Conservation (phyloP, 768 basidiomycete genomes). For the Rhodocollybia butyracea region DNA sequence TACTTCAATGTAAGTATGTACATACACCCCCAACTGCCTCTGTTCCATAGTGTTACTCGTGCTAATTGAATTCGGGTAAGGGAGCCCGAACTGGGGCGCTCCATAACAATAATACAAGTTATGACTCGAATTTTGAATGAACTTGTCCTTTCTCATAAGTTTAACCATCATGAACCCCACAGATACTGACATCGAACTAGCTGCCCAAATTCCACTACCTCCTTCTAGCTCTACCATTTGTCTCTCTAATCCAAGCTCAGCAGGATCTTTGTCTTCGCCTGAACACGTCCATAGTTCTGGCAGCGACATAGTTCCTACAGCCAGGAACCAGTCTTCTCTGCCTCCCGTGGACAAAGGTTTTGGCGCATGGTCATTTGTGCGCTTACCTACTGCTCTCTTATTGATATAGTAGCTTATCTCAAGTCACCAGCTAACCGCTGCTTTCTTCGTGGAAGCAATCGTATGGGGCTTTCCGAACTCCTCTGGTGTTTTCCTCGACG, state of each 20-base stretch:
- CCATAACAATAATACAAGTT: neutral
- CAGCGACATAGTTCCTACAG: neutral
- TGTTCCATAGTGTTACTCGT: too few species aligned
- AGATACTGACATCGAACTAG: neutral
- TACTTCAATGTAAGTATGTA: too few species aligned
- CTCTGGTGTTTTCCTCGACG: conserved; percentile 26
- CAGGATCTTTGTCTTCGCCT: neutral
- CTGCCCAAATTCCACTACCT: neutral
- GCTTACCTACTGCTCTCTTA: neutral
- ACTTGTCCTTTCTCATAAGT: neutral
- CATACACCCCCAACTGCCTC: too few species aligned
- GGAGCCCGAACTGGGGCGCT: too few species aligned
- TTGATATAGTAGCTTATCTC: neutral
- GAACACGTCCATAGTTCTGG: neutral
- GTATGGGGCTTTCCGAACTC: conserved; percentile 28
- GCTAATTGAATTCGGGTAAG: too few species aligned
- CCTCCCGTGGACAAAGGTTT: conserved; percentile 20
- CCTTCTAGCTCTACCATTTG: neutral
- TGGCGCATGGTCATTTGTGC: conserved; percentile 25
- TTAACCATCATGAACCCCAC: neutral
- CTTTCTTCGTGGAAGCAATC: conserved; percentile 22
- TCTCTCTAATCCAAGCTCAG: neutral
- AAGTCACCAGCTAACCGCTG: conserved; percentile 19
- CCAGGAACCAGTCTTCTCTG: conserved; percentile 13
- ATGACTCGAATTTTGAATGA: neutral